Evolutionary conservation across 164 flowering plant genomes (phyloP), one percentile per base, ranked within the genome.

Genomic region (Warburgia ugandensis): DNA sequence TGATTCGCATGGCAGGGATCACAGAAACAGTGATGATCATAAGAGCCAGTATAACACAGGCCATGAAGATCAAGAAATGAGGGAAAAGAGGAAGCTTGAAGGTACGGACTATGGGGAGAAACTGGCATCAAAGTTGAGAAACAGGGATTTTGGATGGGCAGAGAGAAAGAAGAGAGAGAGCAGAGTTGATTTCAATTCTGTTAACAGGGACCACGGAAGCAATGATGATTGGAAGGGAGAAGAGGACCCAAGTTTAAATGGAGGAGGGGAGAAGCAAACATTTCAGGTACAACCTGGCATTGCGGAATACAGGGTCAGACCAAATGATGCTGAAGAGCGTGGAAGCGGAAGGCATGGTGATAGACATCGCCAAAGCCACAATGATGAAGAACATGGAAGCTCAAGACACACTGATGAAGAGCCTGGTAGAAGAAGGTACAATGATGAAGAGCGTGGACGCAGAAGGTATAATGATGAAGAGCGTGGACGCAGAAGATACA

Each of bases 401-500:
- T 52, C 50, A 50, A 65, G 45, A 45, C 44, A 44, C 22, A 52
- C n/a, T n/a, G n/a, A n/a, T n/a, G n/a, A n/a, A n/a, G n/a, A n/a
- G n/a, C n/a, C n/a, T n/a, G n/a, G n/a, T n/a, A n/a, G n/a, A 13
- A 43, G 50, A 22, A 56, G 47, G 27, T 32, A 37, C 36, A 54
- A 58, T 28, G 52, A 56, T 33, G 55, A 50, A n/a, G n/a, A n/a
- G n/a, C n/a, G n/a, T n/a, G n/a, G n/a, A n/a, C 22, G 54, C 30
- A 13, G 41, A 37, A 33, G 54, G 49, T 54, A 46, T 47, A 35
- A 28, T 30, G 22, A 44, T 7, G 51, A 50, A 10, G 58, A 59
- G 35, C 55, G 51, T 55, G 50, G 19, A 25, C 58, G 40, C 22
- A 55, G 52, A 50, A 65, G 45, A 45, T 40, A 44, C 22, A 52